Base-by-base conservation (phyloP, 2,329 filamentous ascomycete genomes). In the Penicillium sp. region DNA sequence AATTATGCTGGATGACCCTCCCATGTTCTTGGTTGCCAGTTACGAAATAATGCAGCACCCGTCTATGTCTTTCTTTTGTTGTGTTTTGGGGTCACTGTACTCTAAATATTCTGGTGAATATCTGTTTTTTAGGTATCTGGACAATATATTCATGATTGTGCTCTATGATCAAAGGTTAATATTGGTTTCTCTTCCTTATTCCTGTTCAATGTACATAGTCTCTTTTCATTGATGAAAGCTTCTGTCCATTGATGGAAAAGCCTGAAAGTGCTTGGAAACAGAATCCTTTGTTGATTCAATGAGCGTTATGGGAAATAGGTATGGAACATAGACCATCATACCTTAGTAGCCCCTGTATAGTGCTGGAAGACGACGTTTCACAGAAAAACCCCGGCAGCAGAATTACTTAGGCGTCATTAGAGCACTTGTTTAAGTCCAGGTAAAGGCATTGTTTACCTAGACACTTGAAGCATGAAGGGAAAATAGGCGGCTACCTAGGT, bases 1-100 rank as follows among this genome's bases (percentile, higher is more conserved):
- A 44, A 49, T 47, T 44, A 49, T 45, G 32, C 33, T 46, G 44
- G 38, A 40, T 27, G 47, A 37, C 43, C 40, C 50, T 55, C 50
- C 27, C 25, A 13, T 43, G 27, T 44, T 47, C 9, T 38, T 45
- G 45, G 18, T 47, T 54, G 25, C 41, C 46, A 52, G 66, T 27
- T 65, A 65, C 25, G 73, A 69, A 52, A 56, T 73, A 28, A 69
- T 68, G 44, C 45, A 47, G 27, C 44, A 43, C 44, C 12, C 32
- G 20, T 39, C 38, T 28, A 33, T 47, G 35, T 38, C n/a, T 46
- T 44, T 49, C 38, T 42, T 44, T 50, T 24, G 20, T 46, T 50
- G 46, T 37, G 29, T 15, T 48, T 39, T 15, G 15, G 24, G 33
- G 42, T 51, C 37, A 12, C 38, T 50, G 44, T 50, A 53, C 44